Conservation (phyloP, 2,329 filamentous ascomycete genomes). For the Sphaerulina musiva region DNA sequence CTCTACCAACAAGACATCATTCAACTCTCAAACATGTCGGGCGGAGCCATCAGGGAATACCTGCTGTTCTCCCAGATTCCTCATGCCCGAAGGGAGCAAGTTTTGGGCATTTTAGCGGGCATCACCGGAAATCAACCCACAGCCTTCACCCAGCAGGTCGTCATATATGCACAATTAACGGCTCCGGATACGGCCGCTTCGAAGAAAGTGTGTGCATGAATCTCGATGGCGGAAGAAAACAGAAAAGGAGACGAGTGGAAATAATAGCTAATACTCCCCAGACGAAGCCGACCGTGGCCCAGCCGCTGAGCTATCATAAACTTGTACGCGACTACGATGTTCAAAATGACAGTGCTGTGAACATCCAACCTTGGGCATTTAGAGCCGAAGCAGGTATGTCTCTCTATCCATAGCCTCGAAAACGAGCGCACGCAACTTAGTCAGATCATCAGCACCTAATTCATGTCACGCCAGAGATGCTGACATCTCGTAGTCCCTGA, state of each 20-base stretch:
- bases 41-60: conserved; percentile 54
- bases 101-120: conserved; percentile 56
- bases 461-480: not conserved
- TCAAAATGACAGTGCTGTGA: conserved; percentile 2
- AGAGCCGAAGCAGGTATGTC: conserved; percentile 21
- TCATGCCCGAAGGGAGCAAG: conserved; percentile 51
- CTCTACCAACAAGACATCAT: too few species aligned
- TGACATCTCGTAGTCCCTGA: conserved; percentile 32
- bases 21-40: too few species aligned
- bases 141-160: conserved; percentile 48
- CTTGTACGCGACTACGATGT: conserved; percentile 20
- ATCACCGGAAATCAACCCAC: conserved; percentile 56
- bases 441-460: not conserved
- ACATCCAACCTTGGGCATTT: conserved; percentile 21
- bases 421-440: not conserved
- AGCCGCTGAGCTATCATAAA: conserved; percentile 21
- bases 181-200: conserved; percentile 24
- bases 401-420: not conserved
- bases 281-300: conserved; percentile 5
- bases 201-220: conserved; percentile 17
- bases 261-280: not conserved
- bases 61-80: conserved; percentile 56
- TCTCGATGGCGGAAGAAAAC: not conserved
- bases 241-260: not conserved
- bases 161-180: conserved; percentile 51